Conservation (phyloP, 768 basidiomycete species). For the Crucibulum laeve region DNA sequence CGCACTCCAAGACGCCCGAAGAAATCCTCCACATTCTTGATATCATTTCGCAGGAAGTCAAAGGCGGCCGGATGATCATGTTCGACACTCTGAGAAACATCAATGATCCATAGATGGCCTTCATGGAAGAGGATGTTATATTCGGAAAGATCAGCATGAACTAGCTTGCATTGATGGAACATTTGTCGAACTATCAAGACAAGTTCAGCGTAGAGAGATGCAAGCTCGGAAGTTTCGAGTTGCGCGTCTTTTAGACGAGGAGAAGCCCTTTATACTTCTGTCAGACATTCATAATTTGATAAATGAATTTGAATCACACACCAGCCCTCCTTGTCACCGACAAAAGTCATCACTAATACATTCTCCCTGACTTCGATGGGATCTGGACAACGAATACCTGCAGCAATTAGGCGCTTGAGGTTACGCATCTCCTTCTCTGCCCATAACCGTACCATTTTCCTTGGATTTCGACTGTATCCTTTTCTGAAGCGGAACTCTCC, state of each 20-base stretch:
- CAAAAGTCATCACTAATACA: conserved; percentile 92
- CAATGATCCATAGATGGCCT: conserved; percentile 86
- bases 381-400: conserved; percentile 83
- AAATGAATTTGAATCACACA: conserved; percentile 29
- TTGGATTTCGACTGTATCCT: conserved; percentile 89
- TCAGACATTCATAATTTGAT: conserved; percentile 2
- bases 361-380: conserved; percentile 94
- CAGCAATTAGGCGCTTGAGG: conserved; percentile 75
- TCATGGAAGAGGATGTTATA: conserved; percentile 94
- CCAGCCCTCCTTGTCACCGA: conserved; percentile 83
- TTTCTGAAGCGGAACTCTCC: conserved; percentile 94
- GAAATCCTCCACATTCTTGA: conserved; percentile 91
- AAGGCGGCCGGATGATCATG: conserved; percentile 96
- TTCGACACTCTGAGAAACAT: conserved; percentile 98
- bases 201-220: conserved; percentile 71
- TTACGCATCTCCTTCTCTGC: conserved; percentile 99
- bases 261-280: conserved; percentile 60
- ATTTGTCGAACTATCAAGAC: conserved; percentile 76
- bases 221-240: conserved; percentile 41
- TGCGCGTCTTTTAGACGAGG: conserved; percentile 90
- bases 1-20: conserved; percentile 73
- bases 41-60: conserved; percentile 91
- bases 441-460: conserved; percentile 99
- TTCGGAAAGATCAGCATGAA: conserved; percentile 97
- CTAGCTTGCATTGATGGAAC: conserved; percentile 88